Base-by-base conservation (phyloP, 2,329 filamentous ascomycete species). In the Calonectria hongkongensis region DNA sequence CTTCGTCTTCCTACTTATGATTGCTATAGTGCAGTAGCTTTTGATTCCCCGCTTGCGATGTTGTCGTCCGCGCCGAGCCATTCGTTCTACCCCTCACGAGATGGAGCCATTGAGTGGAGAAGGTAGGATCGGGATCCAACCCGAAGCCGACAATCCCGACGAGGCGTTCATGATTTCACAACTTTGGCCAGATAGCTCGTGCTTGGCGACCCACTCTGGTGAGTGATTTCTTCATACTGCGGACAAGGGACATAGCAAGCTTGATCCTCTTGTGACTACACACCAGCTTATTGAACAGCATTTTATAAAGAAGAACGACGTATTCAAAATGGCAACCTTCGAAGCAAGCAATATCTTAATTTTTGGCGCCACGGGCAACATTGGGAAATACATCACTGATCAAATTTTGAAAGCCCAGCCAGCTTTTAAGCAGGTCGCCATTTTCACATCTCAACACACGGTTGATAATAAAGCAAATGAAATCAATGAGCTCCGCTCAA, bases 341-440 rank as follows among this genome's bases (percentile, higher is more conserved):
- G 48, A 79, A 28, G 68, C 78, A 0, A 68, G 68, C 18, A 79
- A 66, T 10, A 71, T 80, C 16, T 73, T 80, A n/a, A 71, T 79
- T 3, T 77, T 87, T 21, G 85, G 85, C 10, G 85, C 84, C 16
- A 87, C 85, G 1, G 85, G 85, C 58, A 81, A 79, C 36, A 87
- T 87, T 43, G 85, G 85, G 18, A 76, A 80, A 60, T 85, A 85
- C 78, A 87, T 87, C 66, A 84, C 84, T 5, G 76, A 84, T 2
- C 79, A 81, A n/a, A 74, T 87, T 47, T 69, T 84, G 45, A 71
- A 79, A 21, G 82, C 85, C 16, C 79, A 81, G 28, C 84, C 84
- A 0, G 66, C 80, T 12, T 84, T 84, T 66, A 72, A 78, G 1
- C 78, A 83, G 10, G 70, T 86, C 41, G 75, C 82, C 47, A 79